These are phyloP conservation scores for Vitis hybrid DNA, from an alignment of 177 flowering plant species.

Conservation along the genomic window DNA sequence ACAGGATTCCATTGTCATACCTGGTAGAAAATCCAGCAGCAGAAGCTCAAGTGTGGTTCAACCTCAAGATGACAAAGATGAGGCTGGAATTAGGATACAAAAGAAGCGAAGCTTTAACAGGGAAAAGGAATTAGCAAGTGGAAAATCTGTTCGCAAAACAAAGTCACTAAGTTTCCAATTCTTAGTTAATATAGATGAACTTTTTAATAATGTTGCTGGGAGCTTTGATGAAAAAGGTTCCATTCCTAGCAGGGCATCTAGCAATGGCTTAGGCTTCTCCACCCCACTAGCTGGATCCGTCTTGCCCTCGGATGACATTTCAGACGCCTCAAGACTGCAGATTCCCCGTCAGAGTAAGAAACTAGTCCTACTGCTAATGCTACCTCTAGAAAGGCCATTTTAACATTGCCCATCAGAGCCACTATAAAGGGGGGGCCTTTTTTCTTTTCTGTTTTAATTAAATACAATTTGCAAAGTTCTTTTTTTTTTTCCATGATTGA, in stretches of 20 bases:
- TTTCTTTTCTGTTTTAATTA: too few relatives aligned
- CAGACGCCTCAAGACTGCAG: neutral
- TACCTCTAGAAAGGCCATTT: neutral
- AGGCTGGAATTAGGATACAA: neutral
- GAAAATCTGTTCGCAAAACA: neutral
- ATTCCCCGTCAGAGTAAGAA: neutral
- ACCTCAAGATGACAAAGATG: neutral
- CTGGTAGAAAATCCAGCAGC: neutral
- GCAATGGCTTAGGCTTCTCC: too few relatives aligned
- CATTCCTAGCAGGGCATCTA: too few relatives aligned
- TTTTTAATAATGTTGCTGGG: neutral
- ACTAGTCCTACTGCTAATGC: neutral
- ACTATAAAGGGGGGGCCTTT: too few relatives aligned
- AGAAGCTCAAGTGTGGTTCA: neutral
- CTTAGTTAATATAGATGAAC: neutral
- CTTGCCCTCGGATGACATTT: neutral
- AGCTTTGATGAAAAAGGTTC: too few relatives aligned
- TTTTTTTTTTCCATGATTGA: too few relatives aligned
- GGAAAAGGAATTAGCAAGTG: neutral
- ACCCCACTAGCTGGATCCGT: neutral
- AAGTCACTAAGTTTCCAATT: constrained; percentile 1
- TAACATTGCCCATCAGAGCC: neutral
- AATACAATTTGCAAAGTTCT: too few relatives aligned
- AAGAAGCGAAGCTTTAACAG: neutral
- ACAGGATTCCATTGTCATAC: neutral